These are phyloP conservation scores for Penicillium psychrofluorescens DNA, from an alignment of 495 filamentous ascomycete genomes.

Conservation along the genomic window DNA sequence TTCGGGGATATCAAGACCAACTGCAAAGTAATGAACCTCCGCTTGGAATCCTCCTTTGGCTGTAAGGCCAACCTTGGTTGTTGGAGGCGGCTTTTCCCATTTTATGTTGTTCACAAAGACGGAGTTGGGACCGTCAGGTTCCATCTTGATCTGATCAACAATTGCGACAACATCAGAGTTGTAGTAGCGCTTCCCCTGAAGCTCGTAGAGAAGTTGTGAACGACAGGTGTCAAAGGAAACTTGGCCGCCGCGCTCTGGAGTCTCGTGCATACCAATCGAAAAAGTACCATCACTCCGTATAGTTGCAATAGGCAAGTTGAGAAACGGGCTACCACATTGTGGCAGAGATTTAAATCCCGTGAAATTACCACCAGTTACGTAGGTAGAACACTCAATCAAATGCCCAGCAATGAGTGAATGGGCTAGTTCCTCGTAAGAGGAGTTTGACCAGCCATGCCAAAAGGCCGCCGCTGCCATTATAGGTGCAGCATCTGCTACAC, in stretches of 20 bases:
- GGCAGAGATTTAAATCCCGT: conserved; percentile 36
- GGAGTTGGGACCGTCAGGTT: no score
- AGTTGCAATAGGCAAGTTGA: conserved; percentile 31
- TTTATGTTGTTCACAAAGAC: no score
- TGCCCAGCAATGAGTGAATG: conserved; percentile 40
- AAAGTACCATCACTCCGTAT: conserved; percentile 21
- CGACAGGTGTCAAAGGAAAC: conserved; percentile 36
- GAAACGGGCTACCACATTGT: conserved; percentile 20
- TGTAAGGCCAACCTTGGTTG: no score
- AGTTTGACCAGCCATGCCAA: conserved; percentile 35
- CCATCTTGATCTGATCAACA: conserved; percentile 24
- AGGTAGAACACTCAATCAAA: conserved; percentile 45
- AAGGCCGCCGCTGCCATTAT: conserved; percentile 41
- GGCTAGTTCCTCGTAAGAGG: conserved; percentile 35
- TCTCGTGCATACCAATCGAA: conserved; percentile 20
- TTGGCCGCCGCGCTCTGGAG: conserved; percentile 8
- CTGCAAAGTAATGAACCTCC: no score
- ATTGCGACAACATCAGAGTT: conserved; percentile 47
- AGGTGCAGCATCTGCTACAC: conserved; percentile 43
- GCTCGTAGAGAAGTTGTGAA: conserved; percentile 48
- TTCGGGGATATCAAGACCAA: no score
- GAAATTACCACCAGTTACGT: conserved; percentile 48
- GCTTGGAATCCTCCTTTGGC: no score
- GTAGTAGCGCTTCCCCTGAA: conserved; percentile 46
- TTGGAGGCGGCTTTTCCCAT: no score